These are phyloP conservation scores for Buxus sempervirens DNA, from an alignment of 164 flowering plant genomes.

Conservation along the genomic window DNA sequence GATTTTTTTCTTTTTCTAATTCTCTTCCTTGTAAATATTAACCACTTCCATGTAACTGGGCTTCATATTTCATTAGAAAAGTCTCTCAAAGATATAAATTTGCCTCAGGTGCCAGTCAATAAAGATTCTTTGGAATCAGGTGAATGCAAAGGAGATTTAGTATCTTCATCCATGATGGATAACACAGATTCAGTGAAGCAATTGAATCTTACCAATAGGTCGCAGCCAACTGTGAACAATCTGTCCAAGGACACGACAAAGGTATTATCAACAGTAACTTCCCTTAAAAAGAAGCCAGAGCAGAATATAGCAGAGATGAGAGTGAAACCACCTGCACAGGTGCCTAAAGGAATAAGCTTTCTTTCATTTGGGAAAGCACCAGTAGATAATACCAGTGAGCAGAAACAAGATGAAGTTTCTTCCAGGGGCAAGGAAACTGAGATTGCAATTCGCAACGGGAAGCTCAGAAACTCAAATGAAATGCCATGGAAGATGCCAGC, in stretches of 20 bases:
- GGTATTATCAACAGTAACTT: slow-evolving; percentile 14
- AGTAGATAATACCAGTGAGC: slow-evolving; percentile 10
- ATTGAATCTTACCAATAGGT: slow-evolving; percentile 6
- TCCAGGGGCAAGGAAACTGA: slow-evolving; percentile 12
- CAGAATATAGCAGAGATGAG: slow-evolving; percentile 17
- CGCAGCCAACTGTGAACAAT: slow-evolving; percentile 9
- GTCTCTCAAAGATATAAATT: background rate
- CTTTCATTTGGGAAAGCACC: slow-evolving; percentile 32
- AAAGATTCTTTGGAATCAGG: slow-evolving; percentile 27
- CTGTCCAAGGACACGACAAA: slow-evolving; percentile 5
- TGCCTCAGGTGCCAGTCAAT: slow-evolving; percentile 27
- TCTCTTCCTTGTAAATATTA: too few relatives aligned
- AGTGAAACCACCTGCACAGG: slow-evolving; percentile 24
- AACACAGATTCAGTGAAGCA: slow-evolving; percentile 22
- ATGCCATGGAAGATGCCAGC: slow-evolving; percentile 15
- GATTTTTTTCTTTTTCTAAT: background rate
- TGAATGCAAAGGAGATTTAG: slow-evolving; percentile 20
- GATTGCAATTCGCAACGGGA: slow-evolving; percentile 1
- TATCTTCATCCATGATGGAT: slow-evolving; percentile 17
- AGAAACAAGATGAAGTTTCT: slow-evolving; percentile 15
- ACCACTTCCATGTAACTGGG: too few relatives aligned
- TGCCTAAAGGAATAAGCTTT: slow-evolving; percentile 54
- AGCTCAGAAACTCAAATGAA: slow-evolving; percentile 16
- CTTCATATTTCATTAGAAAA: background rate
- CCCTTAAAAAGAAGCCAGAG: slow-evolving; percentile 16